A percentile compares a stretch with the other conserved stretches of the same genome.
These are phyloP conservation scores for Collybia nuda DNA, from an alignment of 768 basidiomycete species.

Conservation along the genomic window DNA sequence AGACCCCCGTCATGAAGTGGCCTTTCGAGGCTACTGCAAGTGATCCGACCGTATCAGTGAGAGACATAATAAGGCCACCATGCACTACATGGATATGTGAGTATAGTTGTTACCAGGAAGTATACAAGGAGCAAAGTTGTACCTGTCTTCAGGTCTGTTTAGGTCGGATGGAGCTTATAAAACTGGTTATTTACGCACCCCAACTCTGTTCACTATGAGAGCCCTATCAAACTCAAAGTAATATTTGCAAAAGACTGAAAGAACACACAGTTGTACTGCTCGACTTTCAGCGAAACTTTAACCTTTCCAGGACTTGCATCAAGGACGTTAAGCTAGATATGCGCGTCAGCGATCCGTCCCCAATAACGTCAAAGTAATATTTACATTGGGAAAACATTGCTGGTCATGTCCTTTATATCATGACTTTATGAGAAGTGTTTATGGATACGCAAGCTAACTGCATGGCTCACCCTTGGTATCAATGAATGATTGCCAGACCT, in stretches of 20 bases:
- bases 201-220: constrained; percentile 73
- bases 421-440: constrained; percentile 2
- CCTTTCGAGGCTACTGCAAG: constrained; percentile 82
- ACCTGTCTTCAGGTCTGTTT: constrained; percentile 34
- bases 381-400: constrained; percentile 77
- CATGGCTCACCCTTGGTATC: constrained; percentile 60
- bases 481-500: constrained; percentile 85
- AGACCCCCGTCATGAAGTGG: constrained; percentile 86
- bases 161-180: constrained; percentile 2
- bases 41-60: constrained; percentile 85
- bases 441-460: neutral
- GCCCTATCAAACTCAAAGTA: constrained; percentile 6
- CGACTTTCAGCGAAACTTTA: constrained; percentile 68
- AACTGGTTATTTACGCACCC: constrained; percentile 45
- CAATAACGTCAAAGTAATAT: constrained; percentile 9
- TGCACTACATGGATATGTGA: constrained; percentile 43
- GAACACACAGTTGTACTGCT: constrained; percentile 68
- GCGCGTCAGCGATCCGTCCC: neutral
- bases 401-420: constrained; percentile 66
- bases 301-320: constrained; percentile 72
- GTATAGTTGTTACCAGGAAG: neutral
- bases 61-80: constrained; percentile 77
- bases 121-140: neutral
- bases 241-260: neutral
- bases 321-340: constrained; percentile 56